Percentiles rank a stretch among this genome's conserved stretches.
phyloP scores from a whole-genome alignment of 768 basidiomycete genomes.

The Rhizopogon rudus region DNA sequence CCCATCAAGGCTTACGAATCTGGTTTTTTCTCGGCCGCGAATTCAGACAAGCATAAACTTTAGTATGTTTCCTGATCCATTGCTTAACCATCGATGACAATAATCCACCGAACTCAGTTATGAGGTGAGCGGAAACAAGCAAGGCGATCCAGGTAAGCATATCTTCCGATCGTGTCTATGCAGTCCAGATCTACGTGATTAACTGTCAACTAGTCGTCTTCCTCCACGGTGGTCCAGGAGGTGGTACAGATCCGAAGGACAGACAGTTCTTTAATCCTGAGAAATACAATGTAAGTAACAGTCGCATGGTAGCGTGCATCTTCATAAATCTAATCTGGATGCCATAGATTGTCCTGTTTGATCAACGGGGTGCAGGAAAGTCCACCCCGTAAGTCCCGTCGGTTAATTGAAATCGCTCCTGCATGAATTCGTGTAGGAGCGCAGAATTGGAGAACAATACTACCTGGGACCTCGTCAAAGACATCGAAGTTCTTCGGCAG shows the following conservation, averaged over 20 bases:
- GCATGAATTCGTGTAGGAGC: slow-evolving; percentile 36
- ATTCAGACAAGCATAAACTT: slow-evolving; percentile 52
- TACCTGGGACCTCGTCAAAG: slow-evolving; percentile 90
- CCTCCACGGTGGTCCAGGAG: slow-evolving; percentile 82
- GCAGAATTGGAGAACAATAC: slow-evolving; percentile 85
- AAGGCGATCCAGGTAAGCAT: slow-evolving; percentile 63
- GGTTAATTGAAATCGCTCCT: background rate
- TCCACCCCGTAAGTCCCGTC: slow-evolving; percentile 64
- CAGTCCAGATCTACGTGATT: background rate
- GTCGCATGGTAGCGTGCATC: background rate
- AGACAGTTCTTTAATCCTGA: slow-evolving; percentile 77
- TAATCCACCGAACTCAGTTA: slow-evolving; percentile 43
- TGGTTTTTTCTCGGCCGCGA: slow-evolving; percentile 61
- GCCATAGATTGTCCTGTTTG: slow-evolving; percentile 73
- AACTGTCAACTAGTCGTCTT: slow-evolving; percentile 56
- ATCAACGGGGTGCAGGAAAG: slow-evolving; percentile 87
- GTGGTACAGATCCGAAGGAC: slow-evolving; percentile 64
- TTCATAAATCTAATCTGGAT: background rate
- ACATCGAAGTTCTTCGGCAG: slow-evolving; percentile 79
- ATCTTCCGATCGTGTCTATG: background rate
- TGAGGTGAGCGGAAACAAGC: slow-evolving; percentile 74
- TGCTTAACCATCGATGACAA: background rate
- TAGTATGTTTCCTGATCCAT: slow-evolving; percentile 45
- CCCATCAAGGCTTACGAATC: slow-evolving; percentile 59
- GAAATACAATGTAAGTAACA: slow-evolving; percentile 65